Base-by-base conservation (phyloP, 495 filamentous ascomycete species). In the Penicillium longicatenatum region DNA sequence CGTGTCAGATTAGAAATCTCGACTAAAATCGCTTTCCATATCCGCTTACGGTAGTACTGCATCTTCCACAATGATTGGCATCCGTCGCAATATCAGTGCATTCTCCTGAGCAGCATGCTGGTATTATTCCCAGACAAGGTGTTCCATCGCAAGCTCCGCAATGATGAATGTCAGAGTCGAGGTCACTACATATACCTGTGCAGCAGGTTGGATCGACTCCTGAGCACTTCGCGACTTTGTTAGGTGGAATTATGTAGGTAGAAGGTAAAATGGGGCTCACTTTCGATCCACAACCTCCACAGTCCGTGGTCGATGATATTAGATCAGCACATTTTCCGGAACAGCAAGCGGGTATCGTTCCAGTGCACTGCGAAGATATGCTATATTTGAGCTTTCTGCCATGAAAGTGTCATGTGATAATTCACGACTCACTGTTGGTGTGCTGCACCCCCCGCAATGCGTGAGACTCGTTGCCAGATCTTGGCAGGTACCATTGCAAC, bases 291-390 rank as follows among this genome's bases (percentile, higher is more conserved):
- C 63, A 66, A 8, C 17, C 10, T 14, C 63, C 64, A 24, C 64
- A 66, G 24, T 66, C 47, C 3, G 20, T 54, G 24, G 11, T n/a
- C 11, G 57, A 57, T 5, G 41, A 26, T 3, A 37, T 47, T 7
- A 66, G 31, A 50, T 66, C 63, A 10, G 57, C 43, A 41, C 63
- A 66, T 0, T 10, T 29, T 2, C 57, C 57, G 11, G 46, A 53
- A 20, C 63, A 66, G 16, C 63, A 66, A n/a, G 50, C 54, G 9
- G 63, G 59, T 9, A 59, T 33, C 2, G 48, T 16, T 35, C 63
- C 63, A 24, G 22, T 29, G 30, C 63, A 66, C 58, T 61, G 21
- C 41, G 1, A 43, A 43, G 12, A 41, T 29, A 4, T 4, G 22
- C 16, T 19, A 21, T 17, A 12, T 26, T 17, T 33, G 6, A n/a